Evolutionary conservation across 1,139 yeast species (phyloP).

Genomic region (Trichomonascaceae sp.): DNA sequence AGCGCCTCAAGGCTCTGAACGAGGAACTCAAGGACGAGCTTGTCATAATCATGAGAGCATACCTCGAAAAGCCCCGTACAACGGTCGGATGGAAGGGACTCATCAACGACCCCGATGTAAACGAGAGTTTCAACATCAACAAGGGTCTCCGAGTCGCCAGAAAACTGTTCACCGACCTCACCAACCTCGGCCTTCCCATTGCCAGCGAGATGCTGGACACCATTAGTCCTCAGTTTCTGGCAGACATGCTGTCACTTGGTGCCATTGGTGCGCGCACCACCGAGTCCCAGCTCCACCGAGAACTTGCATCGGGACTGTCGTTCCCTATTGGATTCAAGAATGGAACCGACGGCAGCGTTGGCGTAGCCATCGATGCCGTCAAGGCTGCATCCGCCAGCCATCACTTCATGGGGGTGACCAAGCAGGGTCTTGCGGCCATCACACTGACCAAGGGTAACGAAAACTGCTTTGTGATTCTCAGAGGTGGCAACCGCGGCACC

Average conservation of each 20-base stretch:
- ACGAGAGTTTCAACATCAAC: constrained; percentile 86
- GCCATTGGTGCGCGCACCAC: constrained; percentile 99
- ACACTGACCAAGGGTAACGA: constrained; percentile 91
- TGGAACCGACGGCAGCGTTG: constrained; percentile 92
- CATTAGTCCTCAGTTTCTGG: constrained; percentile 91
- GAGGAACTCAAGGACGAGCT: constrained; percentile 63
- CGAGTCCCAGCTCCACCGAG: constrained; percentile 95
- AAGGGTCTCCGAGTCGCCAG: constrained; percentile 85
- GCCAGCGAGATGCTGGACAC: constrained; percentile 98
- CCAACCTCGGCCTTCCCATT: constrained; percentile 64
- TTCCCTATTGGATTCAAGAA: constrained; percentile 98
- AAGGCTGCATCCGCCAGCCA: constrained; percentile 86
- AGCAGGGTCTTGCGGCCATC: constrained; percentile 93
- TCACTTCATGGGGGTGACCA: constrained; percentile 94
- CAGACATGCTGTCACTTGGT: constrained; percentile 85
- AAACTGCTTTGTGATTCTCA: constrained; percentile 58
- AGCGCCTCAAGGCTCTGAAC: constrained; percentile 48
- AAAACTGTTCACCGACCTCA: constrained; percentile 72
- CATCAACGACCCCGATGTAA: constrained; percentile 92
- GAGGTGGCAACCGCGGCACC: constrained; percentile 93
- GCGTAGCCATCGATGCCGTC: constrained; percentile 89
- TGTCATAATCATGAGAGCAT: constrained; percentile 88
- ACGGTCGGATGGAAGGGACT: constrained; percentile 99
- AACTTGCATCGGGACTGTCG: constrained; percentile 87
- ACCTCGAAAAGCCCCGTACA: constrained; percentile 95